Evolutionary conservation across 148 eudicot species (phyloP).

Genomic region (Rhododendron simsii): DNA sequence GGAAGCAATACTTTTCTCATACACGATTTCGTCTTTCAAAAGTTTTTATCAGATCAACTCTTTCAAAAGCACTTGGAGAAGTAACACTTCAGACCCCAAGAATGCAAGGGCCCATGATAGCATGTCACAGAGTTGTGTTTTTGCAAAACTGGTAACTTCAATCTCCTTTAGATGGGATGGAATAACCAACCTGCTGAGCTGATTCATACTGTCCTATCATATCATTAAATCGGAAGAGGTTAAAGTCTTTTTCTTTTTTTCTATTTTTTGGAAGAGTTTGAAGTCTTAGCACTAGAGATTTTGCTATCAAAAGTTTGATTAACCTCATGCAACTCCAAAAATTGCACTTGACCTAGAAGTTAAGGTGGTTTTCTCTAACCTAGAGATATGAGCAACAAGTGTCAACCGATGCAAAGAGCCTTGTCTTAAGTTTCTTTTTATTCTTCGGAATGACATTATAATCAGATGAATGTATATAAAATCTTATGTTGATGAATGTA

Average conservation of each 20-base stretch:
- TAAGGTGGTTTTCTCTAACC: neutral
- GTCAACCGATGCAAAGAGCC: neutral
- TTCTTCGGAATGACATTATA: neutral
- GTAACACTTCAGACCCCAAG: neutral
- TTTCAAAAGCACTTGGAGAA: neutral
- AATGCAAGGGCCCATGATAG: neutral
- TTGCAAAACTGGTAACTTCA: neutral
- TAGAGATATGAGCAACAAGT: neutral
- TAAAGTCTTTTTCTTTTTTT: no score
- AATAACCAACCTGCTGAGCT: conserved; percentile 69
- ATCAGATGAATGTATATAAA: neutral
- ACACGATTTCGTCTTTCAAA: neutral
- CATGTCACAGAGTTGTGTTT: neutral
- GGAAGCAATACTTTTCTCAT: no score
- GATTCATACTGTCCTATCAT: conserved; percentile 91
- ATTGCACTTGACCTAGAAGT: neutral
- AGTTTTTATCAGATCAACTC: neutral
- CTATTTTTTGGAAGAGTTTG: no score
- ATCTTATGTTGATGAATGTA: neutral
- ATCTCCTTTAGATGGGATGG: neutral
- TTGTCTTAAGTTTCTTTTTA: neutral
- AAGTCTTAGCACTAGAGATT: no score
- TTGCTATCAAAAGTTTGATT: conserved; percentile 42
- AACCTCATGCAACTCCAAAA: neutral
- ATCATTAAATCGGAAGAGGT: conserved; percentile 87